Base-by-base conservation (phyloP, 805 yeast species). In the Sungouiella thailandica region DNA sequence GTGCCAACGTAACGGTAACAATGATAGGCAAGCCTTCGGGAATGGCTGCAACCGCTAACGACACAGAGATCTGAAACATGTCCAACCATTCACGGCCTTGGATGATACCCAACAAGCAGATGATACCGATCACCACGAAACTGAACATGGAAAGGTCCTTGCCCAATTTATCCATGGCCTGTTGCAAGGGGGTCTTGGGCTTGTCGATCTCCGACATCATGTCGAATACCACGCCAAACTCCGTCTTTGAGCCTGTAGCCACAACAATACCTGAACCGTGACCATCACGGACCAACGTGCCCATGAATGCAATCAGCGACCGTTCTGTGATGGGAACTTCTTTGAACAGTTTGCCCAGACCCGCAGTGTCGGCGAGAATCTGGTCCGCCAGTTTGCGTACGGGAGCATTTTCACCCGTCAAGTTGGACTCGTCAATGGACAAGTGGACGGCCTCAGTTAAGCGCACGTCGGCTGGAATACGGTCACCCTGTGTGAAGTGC, bases 11-110 rank as follows among this genome's bases (percentile, higher is more conserved):
- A 7, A 93, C 98, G 5, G 99, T 90, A 25, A 93, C 98, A 57
- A 93, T 93, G 50, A 93, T 93, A 1, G 99, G 98, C 46, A 93
- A 73, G 35, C 99, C 99, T 61, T 93, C 99, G 4, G 99, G 99
- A 49, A 93, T 93, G 3, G 98, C 98, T 32, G 99, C 99, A 13
- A 93, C 99, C 3, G 98, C 99, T 42, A 93, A 70, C 2, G 97
- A 88, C 7, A 93, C 99, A 1, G 96, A 86, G 38, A 93, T 88
- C 58, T 90, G 96, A 63, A 93, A 90, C 97, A 94, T 93, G 43
- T 93, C 97, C 37, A 93, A 72, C 96, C 97, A 89, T 7, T 84
- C 74, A 42, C 95, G 82, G 31, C 98, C 97, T 64, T 93, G 96
- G 30, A 86, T 38, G 14, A 93, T 71, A 38, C 98, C 99, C 46